A percentile compares a stretch with the other conserved stretches of the same genome.
phyloP scores from a whole-genome alignment of 768 basidiomycete species.

The Tulasnella sp. region DNA sequence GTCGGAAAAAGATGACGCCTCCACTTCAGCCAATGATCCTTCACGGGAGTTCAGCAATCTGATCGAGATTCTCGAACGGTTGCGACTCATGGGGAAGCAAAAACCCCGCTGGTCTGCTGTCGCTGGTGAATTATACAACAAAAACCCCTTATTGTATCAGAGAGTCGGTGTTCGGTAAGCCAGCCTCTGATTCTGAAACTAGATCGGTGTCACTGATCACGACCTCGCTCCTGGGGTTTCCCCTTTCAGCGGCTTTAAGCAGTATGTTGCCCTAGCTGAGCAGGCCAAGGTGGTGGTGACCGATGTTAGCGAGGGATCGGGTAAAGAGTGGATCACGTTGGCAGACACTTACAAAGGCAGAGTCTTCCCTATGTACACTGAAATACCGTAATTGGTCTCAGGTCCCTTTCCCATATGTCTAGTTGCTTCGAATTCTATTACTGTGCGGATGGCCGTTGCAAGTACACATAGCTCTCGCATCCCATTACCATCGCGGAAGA shows the following conservation, averaged over 20 bases:
- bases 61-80: conserved; percentile 10
- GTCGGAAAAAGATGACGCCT: too few relatives aligned
- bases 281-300: neutral
- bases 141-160: conserved; percentile 7
- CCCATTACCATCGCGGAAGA: too few relatives aligned
- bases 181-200: too few relatives aligned
- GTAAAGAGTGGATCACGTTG: neutral
- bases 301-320: neutral
- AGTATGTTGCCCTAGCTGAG: neutral
- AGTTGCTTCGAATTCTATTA: too few relatives aligned
- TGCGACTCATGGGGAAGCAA: conserved; percentile 2
- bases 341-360: neutral
- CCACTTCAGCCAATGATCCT: neutral
- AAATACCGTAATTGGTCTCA: too few relatives aligned
- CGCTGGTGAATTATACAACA: neutral
- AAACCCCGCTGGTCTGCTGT: neutral
- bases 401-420: too few relatives aligned
- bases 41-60: conserved; percentile 1
- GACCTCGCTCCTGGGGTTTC: too few relatives aligned
- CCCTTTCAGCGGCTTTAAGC: neutral
- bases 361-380: neutral
- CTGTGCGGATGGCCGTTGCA: too few relatives aligned
- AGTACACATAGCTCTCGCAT: too few relatives aligned
- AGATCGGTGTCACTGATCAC: too few relatives aligned
- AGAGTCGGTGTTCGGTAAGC: conserved; percentile 6